Evolutionary conservation across 352 stramenopile genomes (phyloP).

Genomic region (Phytophthora idaei): DNA sequence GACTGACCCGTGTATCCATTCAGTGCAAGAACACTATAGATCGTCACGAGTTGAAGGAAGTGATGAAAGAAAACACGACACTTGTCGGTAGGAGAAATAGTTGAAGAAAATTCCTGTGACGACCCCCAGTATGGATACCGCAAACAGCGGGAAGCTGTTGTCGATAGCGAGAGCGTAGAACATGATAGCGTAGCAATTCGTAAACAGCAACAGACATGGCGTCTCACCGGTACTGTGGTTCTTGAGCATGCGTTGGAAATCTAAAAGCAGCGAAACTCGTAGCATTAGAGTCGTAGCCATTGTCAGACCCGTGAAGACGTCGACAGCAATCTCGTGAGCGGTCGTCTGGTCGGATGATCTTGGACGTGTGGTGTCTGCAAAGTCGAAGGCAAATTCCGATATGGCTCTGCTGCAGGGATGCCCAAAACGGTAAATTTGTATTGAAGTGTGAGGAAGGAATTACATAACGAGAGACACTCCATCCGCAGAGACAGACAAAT

Average conservation of each 20-base stretch:
- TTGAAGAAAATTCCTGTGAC: conserved; percentile 32
- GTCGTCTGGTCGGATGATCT: conserved; percentile 4
- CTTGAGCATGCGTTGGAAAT: too few species aligned
- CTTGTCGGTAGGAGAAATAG: conserved; percentile 39
- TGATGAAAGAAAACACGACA: conserved; percentile 18
- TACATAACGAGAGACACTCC: too few species aligned
- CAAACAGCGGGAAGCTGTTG: too few species aligned
- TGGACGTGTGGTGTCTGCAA: too few species aligned
- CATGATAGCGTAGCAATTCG: conserved; percentile 22
- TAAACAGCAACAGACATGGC: not conserved
- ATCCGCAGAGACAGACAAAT: too few species aligned
- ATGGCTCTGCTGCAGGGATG: too few species aligned
- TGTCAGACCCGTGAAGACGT: conserved; percentile 31
- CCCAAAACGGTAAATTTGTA: too few species aligned
- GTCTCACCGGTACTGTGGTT: not conserved
- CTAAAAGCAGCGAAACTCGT: too few species aligned
- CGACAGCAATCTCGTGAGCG: conserved; percentile 15
- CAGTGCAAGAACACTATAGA: conserved; percentile 46
- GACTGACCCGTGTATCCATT: conserved; percentile 35
- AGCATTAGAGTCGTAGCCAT: conserved; percentile 42
- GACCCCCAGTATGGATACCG: conserved; percentile 28
- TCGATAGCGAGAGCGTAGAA: too few species aligned
- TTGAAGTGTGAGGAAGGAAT: too few species aligned
- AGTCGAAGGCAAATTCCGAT: too few species aligned
- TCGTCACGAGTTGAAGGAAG: conserved; percentile 25